Evolutionary conservation across 768 basidiomycete genomes (phyloP), one percentile per base, ranked within the genome.

Genomic region (Phylloporus sp.): DNA sequence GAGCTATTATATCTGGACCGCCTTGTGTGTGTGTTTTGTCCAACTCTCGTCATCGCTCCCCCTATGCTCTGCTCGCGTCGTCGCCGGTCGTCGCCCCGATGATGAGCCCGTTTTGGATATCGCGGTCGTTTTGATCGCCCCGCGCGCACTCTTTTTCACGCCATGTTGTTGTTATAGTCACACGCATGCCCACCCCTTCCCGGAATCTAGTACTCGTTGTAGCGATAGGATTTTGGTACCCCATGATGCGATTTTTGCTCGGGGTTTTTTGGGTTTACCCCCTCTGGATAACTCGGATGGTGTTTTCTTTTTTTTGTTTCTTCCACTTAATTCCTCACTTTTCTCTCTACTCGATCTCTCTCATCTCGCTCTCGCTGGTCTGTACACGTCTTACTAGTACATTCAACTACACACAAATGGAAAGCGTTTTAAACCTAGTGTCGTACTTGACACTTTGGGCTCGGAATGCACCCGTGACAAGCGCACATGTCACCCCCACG

Each of bases 1-100:
- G 49, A 48, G 49, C 40, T 63, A 63, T 54, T 60, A 50, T 63
- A 52, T 52, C 9, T 39, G 48, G 34, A 33, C 33, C 36, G 38
- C 46, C 17, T 29, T 17, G 35, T 39, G 11, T 32, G n/a, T 31
- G 38, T 26, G 27, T 31, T 31, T 31, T 31, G 11, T 24, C n/a
- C n/a, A n/a, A n/a, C n/a, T n/a, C 44, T 11, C 10, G 22, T 11
- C 31, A 36, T 37, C 28, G 22, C 28, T 21, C 36, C n/a, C n/a
- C n/a, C n/a, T n/a, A 27, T 46, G 10, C 24, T 24, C 17, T 46
- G 42, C 34, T 26, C 37, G 20, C 32, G 29, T 21, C 49, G 42
- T 42, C 52, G 50, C 42, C 34, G 49, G 38, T 31, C 34, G 46
- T 42, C 47, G 36, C 24, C 28, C 17, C 39, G 24, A 41, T 46